Conservation (phyloP, 75 land plant species). For the Cunninghamia lanceolata region DNA sequence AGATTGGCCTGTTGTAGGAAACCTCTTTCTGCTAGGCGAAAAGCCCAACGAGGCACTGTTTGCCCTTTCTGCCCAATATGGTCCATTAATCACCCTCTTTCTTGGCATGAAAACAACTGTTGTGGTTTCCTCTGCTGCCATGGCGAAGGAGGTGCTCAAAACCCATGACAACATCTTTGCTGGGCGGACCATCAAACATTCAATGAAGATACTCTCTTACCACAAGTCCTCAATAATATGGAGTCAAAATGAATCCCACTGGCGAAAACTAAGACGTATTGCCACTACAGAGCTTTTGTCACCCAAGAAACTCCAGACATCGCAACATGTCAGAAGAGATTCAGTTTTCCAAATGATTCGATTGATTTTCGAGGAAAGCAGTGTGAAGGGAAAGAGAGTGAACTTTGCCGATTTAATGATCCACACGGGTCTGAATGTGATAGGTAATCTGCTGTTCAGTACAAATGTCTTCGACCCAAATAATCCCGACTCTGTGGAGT, state of each 20-base stretch:
- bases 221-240: neutral
- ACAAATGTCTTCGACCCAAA: too few relatives aligned
- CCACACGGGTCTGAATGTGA: too few relatives aligned
- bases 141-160: neutral
- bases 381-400: neutral
- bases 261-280: neutral
- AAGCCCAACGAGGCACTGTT: neutral
- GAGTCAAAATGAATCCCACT: neutral
- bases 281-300: neutral
- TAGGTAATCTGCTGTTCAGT: too few relatives aligned
- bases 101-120: neutral
- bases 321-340: neutral
- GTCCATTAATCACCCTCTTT: neutral
- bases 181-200: neutral
- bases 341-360: neutral
- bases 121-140: neutral
- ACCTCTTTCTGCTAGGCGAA: neutral
- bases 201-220: neutral
- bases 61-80: neutral
- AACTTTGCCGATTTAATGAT: too few relatives aligned
- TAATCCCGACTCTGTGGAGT: too few relatives aligned
- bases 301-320: neutral
- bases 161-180: neutral
- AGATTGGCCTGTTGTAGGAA: neutral
- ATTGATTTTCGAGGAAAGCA: neutral